Conservation (phyloP, 2,329 filamentous ascomycete genomes). For the Penicillium sp. region DNA sequence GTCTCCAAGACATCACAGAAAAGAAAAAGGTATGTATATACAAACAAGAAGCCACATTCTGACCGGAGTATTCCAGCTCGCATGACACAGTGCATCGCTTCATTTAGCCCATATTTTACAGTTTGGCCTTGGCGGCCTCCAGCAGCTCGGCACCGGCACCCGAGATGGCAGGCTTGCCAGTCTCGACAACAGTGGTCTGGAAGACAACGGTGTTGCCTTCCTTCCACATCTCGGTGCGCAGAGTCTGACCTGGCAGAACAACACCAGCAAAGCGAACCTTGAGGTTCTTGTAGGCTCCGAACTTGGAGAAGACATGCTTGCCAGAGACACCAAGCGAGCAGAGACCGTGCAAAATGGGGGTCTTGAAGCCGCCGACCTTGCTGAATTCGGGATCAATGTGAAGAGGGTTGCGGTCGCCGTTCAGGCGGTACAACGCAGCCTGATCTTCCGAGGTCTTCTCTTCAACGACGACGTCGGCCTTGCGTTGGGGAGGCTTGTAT, state of each 20-base stretch:
- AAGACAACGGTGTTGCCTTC: constrained; percentile 73
- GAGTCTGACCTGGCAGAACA: constrained; percentile 80
- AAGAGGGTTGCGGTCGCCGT: constrained; percentile 91
- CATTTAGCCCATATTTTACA: constrained; percentile 37
- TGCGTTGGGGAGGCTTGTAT: constrained; percentile 70
- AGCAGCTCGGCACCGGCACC: constrained; percentile 73
- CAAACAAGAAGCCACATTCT: constrained; percentile 20
- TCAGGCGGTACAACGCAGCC: constrained; percentile 86
- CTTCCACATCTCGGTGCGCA: constrained; percentile 92
- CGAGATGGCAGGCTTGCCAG: constrained; percentile 78
- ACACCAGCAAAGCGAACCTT: constrained; percentile 87
- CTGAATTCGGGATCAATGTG: constrained; percentile 93
- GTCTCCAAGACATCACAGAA: constrained; percentile 4
- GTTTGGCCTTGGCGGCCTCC: constrained; percentile 45
- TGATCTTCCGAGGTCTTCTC: constrained; percentile 83
- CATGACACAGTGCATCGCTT: constrained; percentile 18
- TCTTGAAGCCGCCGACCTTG: constrained; percentile 91
- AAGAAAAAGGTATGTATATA: constrained; percentile 20
- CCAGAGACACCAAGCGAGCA: constrained; percentile 88
- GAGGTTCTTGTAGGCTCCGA: constrained; percentile 79
- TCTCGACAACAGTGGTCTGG: constrained; percentile 86
- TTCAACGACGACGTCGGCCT: constrained; percentile 76
- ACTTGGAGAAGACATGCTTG: constrained; percentile 82
- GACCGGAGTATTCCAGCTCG: constrained; percentile 13
- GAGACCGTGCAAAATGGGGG: constrained; percentile 91